Evolutionary conservation across 176 grass and related monocot genomes (phyloP), one percentile per base, ranked within the genome.

Genomic region (Aechmea fasciata): DNA sequence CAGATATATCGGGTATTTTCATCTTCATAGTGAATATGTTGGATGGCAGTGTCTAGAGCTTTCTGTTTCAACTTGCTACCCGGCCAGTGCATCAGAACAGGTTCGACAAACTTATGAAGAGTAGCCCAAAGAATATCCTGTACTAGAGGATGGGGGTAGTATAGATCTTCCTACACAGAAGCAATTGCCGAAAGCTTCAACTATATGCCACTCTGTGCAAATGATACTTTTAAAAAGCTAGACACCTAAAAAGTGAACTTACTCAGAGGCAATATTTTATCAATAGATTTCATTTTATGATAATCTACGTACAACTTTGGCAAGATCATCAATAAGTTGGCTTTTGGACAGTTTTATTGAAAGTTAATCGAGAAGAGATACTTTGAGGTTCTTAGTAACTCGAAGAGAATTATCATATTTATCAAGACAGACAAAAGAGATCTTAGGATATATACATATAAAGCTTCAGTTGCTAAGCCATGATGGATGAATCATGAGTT

Each of bases 1-100:
- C 94, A 99, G 71, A 93, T 78, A 66, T 99, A 99, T 70, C 89
- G 77, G 57, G 87, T 99, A 75, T 93, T 99, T 66, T 90, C 94
- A 84, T 99, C 94, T 79, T 99, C 94, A 80, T 93, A 93, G 74
- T 93, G 94, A 82, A 99, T 78, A 70, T 99, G 94, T 57, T 93
- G 71, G 53, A 99, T 99, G 48, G 71, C 84, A 73, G 72, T 81
- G 63, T 82, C 62, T 70, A 97, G 49, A 85, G 94, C 66, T 77
- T 85, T 93, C 68, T 93, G 82, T 68, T 87, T 87, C 71, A 99
- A 66, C 83, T 82, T 93, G 77, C 53, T 82, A 55, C 94, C 89
- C 71, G 94, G 94, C 87, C 86, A 93, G 73, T 79, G 79, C 81
- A 87, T 65, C 68, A 97, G 75, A 85, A 90, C 72, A 54, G 94